These are phyloP conservation scores for Breynia disticha DNA, from an alignment of 441 rosid species.

Conservation along the genomic window DNA sequence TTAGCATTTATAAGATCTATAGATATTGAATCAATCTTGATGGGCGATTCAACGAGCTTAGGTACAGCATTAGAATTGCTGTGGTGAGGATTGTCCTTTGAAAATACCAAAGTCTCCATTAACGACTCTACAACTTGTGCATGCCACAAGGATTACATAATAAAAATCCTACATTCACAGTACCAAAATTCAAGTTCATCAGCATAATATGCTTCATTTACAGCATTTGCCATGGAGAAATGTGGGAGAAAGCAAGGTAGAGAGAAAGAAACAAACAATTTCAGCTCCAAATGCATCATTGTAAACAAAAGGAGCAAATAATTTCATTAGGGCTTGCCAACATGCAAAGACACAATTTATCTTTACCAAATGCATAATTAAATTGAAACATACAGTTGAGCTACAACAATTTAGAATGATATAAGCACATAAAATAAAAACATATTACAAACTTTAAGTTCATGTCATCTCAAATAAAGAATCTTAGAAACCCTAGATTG, in stretches of 20 bases:
- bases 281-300: conserved; percentile 9
- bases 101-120: conserved; percentile 1
- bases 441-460: conserved; percentile 11
- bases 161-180: conserved; percentile 15
- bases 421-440: conserved; percentile 56
- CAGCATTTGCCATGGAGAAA: conserved; percentile 1
- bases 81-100: conserved; percentile 28
- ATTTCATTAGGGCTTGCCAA: conserved; percentile 13
- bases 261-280: conserved; percentile 10
- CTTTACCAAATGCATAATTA: conserved; percentile 2
- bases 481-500: conserved; percentile 44
- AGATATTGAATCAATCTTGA: conserved; percentile 60
- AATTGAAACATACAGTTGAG: conserved; percentile 9
- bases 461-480: conserved; percentile 15
- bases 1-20: conserved; percentile 47
- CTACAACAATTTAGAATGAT: conserved; percentile 4
- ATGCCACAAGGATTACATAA: conserved; percentile 15
- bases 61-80: conserved; percentile 23
- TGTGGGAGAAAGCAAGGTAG: background rate
- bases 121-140: conserved; percentile 23
- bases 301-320: conserved; percentile 7
- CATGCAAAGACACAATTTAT: conserved; percentile 7
- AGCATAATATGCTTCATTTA: conserved; percentile 7
- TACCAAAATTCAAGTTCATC: conserved; percentile 7
- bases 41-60: conserved; percentile 39